Evolutionary conservation across 148 eudicot species (phyloP).

Genomic region (Camellia granthamiana): DNA sequence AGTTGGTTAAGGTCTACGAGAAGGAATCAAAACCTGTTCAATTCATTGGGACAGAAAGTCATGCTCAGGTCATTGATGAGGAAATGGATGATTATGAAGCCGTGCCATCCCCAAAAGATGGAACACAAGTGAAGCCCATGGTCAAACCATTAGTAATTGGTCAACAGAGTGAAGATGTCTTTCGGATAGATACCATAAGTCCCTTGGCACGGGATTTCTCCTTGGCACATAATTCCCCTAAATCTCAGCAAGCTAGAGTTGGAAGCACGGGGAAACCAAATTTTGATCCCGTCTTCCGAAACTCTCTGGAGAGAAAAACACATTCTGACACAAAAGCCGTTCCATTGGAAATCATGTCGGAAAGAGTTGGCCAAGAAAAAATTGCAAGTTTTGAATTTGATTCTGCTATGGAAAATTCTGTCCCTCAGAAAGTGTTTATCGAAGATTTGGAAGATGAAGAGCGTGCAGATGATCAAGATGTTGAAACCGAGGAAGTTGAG

Average conservation of each 20-base stretch:
- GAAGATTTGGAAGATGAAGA: slow-evolving; percentile 39
- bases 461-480: slow-evolving; percentile 28
- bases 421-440: slow-evolving; percentile 21
- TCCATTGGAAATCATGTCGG: slow-evolving; percentile 27
- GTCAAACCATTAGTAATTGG: slow-evolving; percentile 27
- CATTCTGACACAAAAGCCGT: slow-evolving; percentile 27
- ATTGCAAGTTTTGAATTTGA: slow-evolving; percentile 30
- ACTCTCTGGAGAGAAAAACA: slow-evolving; percentile 29
- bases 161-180: slow-evolving; percentile 27
- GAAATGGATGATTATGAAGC: slow-evolving; percentile 41
- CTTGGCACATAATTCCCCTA: slow-evolving; percentile 20
- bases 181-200: slow-evolving; percentile 29
- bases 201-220: slow-evolving; percentile 32
- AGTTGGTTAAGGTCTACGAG: slow-evolving; percentile 26
- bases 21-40: slow-evolving; percentile 24
- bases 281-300: slow-evolving; percentile 28
- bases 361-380: slow-evolving; percentile 26
- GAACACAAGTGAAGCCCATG: slow-evolving; percentile 27
- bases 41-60: slow-evolving; percentile 18
- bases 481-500: slow-evolving; percentile 36
- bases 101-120: slow-evolving; percentile 42
- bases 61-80: slow-evolving; percentile 32
- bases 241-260: slow-evolving; percentile 25
- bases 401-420: slow-evolving; percentile 25
- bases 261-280: slow-evolving; percentile 26